These are phyloP conservation scores for Mychonastes homosphaera DNA, from an alignment of 139 green algal species.

Conservation along the genomic window DNA sequence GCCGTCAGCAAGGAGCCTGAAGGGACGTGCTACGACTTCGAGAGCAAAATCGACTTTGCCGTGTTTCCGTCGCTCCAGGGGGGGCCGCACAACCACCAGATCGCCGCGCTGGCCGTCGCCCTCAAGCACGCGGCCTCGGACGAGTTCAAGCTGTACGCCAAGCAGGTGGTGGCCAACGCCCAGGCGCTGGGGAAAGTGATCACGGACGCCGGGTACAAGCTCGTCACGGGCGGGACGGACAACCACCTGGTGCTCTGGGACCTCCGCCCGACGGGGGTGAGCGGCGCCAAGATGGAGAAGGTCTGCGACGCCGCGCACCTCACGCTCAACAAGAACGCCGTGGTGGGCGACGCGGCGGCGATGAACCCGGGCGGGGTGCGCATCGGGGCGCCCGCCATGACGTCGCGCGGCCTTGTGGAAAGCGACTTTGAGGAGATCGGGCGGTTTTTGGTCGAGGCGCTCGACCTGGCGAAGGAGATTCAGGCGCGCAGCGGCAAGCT, in stretches of 20 bases:
- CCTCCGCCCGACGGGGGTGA: conserved; percentile 64
- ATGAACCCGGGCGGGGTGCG: conserved; percentile 90
- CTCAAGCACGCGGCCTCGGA: conserved; percentile 78
- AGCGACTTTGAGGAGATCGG: conserved; percentile 72
- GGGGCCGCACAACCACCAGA: conserved; percentile 98
- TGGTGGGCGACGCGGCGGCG: conserved; percentile 66
- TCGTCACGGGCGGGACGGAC: conserved; percentile 81
- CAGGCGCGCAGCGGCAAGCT: conserved; percentile 65
- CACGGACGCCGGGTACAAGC: conserved; percentile 55
- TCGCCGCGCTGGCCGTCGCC: conserved; percentile 87
- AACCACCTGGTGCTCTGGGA: conserved; percentile 95
- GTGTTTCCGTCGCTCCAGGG: conserved; percentile 84
- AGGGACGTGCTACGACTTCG: conserved; percentile 68
- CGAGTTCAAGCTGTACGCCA: conserved; percentile 90
- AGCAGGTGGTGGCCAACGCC: conserved; percentile 73
- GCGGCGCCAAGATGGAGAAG: conserved; percentile 57
- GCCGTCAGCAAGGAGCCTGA: conserved; percentile 40
- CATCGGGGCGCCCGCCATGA: conserved; percentile 91
- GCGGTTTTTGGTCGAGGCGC: conserved; percentile 14
- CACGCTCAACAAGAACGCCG: conserved; percentile 99
- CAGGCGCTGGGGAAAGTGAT: conserved; percentile 61
- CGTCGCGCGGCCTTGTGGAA: conserved; percentile 85
- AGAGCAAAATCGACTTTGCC: conserved; percentile 94
- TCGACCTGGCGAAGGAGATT: conserved; percentile 44
- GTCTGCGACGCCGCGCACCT: conserved; percentile 93